Conservation (phyloP, 768 basidiomycete species). For the Lenzites betulinus region DNA sequence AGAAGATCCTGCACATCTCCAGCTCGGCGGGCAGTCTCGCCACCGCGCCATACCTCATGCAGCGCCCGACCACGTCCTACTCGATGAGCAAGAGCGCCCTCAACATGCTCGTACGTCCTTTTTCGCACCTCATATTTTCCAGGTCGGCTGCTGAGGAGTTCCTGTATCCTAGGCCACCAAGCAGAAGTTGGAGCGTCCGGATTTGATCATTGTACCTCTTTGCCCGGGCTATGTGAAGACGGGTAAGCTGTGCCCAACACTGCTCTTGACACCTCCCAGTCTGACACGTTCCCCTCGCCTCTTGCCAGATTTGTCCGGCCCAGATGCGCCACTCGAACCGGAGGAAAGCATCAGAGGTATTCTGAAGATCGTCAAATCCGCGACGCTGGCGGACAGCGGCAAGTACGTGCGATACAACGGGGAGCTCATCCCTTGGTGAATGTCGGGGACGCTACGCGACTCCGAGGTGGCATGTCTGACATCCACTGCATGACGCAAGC, state of each 20-base stretch:
- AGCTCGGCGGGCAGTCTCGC: conserved; percentile 36
- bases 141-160: neutral
- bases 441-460: neutral
- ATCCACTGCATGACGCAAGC: too few species aligned
- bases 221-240: conserved; percentile 20
- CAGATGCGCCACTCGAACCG: conserved; percentile 1
- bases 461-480: too few species aligned
- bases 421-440: conserved; percentile 13
- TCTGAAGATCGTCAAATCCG: conserved; percentile 4
- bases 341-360: conserved; percentile 9
- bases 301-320: conserved; percentile 12
- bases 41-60: conserved; percentile 20
- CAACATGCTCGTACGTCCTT: conserved; percentile 39
- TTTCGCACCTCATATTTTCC: neutral
- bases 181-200: conserved; percentile 14
- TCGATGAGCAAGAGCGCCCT: conserved; percentile 39
- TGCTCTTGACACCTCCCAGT: neutral
- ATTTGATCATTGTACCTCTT: conserved; percentile 7
- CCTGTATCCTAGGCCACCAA: conserved; percentile 5
- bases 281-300: neutral
- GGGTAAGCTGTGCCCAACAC: conserved; percentile 21
- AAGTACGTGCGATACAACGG: conserved; percentile 17
- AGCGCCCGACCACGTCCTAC: conserved; percentile 31
- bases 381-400: conserved; percentile 2
- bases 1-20: conserved; percentile 37